phyloP scores from a whole-genome alignment of 2,329 filamentous ascomycete species.

The Cercospora berteroae region DNA sequence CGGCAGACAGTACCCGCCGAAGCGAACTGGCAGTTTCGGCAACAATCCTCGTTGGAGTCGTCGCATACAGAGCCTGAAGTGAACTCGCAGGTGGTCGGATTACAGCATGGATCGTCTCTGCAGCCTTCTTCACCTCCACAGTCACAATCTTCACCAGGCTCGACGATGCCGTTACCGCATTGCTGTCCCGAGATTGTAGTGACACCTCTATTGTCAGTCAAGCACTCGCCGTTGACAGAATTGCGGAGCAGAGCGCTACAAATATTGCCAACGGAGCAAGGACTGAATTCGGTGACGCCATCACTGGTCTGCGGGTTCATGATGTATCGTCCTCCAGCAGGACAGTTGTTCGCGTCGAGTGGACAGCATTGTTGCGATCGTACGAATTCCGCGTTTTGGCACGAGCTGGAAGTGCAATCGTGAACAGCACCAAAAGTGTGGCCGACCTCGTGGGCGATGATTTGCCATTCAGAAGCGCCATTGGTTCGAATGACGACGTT shows the following conservation, averaged over 20 bases:
- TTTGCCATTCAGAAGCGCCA: conserved; percentile 78
- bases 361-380: conserved; percentile 76
- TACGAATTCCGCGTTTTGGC: conserved; percentile 60
- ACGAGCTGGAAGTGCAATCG: conserved; percentile 74
- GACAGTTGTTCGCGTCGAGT: conserved; percentile 63
- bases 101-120: conserved; percentile 74
- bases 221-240: conserved; percentile 71
- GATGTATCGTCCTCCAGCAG: conserved; percentile 77
- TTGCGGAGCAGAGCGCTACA: conserved; percentile 79
- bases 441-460: conserved; percentile 90
- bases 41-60: conserved; percentile 83
- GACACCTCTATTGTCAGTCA: conserved; percentile 83
- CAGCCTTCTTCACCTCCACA: conserved; percentile 78
- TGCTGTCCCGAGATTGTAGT: conserved; percentile 76
- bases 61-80: conserved; percentile 71
- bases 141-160: conserved; percentile 90
- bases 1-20: conserved; percentile 73
- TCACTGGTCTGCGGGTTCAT: conserved; percentile 89
- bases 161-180: conserved; percentile 97
- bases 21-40: conserved; percentile 67
- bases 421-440: conserved; percentile 96
- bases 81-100: conserved; percentile 84
- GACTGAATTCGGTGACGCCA: conserved; percentile 75
- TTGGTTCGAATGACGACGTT: conserved; percentile 82
- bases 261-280: conserved; percentile 89